phyloP scores from a whole-genome alignment of 257 asterid species.

The Perilla frutescens region DNA sequence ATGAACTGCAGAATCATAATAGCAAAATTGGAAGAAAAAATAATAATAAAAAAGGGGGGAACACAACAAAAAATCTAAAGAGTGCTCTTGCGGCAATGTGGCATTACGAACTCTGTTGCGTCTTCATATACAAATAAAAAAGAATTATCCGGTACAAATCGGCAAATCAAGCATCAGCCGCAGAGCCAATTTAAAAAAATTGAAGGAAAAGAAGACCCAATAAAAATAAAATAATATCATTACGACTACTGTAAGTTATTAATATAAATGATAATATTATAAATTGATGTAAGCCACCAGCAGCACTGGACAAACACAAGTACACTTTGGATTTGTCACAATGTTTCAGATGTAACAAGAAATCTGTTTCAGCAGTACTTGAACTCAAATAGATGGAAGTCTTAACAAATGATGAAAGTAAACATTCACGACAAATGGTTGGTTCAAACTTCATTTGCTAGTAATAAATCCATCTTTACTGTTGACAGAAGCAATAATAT shows the following conservation, averaged over 20 bases:
- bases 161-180: neutral
- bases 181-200: neutral
- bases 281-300: neutral
- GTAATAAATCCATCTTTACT: neutral
- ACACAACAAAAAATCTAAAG: neutral
- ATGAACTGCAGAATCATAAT: neutral
- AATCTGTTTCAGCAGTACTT: constrained; percentile 9
- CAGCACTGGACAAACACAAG: neutral
- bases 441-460: neutral
- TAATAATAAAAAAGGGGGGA: neutral
- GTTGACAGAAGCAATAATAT: too few relatives aligned
- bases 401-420: neutral
- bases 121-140: neutral
- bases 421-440: neutral
- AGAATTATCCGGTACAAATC: constrained; percentile 1
- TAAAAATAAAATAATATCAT: too few relatives aligned
- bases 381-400: neutral
- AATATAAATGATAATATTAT: neutral
- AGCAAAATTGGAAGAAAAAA: neutral
- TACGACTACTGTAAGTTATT: neutral
- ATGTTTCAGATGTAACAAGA: neutral
- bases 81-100: too few relatives aligned
- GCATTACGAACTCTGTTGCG: neutral
- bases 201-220: neutral
- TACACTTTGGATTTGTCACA: neutral